Conservation (phyloP, 2,329 filamentous ascomycete species). For the Penicillium italicum region DNA sequence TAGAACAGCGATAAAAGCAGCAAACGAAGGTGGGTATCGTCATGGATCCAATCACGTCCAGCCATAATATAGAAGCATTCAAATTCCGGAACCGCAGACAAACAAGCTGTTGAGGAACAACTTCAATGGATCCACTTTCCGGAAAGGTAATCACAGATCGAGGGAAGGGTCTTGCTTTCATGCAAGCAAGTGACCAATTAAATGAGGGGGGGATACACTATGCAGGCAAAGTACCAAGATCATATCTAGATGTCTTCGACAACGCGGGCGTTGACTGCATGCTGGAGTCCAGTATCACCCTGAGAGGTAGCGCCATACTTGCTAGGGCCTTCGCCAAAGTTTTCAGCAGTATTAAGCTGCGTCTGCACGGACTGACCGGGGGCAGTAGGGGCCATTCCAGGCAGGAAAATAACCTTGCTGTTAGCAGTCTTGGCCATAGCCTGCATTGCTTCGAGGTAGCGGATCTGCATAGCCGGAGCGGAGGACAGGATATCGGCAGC, state of each 20-base stretch:
- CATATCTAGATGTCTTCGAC: slow-evolving; percentile 73
- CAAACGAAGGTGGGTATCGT: slow-evolving; percentile 37
- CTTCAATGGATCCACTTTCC: background rate
- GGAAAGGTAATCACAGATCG: slow-evolving; percentile 11
- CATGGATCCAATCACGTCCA: slow-evolving; percentile 15
- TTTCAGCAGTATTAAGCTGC: slow-evolving; percentile 50
- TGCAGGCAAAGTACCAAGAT: background rate
- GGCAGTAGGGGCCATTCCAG: slow-evolving; percentile 48
- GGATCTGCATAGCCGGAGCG: slow-evolving; percentile 95
- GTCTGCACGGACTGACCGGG: slow-evolving; percentile 55
- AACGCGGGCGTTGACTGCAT: slow-evolving; percentile 74
- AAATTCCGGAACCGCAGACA: background rate
- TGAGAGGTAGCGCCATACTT: slow-evolving; percentile 42
- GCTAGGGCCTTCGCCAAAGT: slow-evolving; percentile 55
- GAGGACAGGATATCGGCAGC: slow-evolving; percentile 90
- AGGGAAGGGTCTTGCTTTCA: slow-evolving; percentile 19
- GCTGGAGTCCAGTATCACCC: slow-evolving; percentile 63
- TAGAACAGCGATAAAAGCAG: background rate
- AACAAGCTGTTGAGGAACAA: background rate
- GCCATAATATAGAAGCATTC: slow-evolving; percentile 17
- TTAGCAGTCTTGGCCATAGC: slow-evolving; percentile 94
- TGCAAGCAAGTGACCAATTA: background rate
- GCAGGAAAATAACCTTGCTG: slow-evolving; percentile 81
- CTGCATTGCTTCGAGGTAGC: slow-evolving; percentile 98
- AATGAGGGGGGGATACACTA: background rate